Base-by-base conservation (phyloP, 371 early-diverging fungal genomes). In the Cladochytrium tenue region DNA sequence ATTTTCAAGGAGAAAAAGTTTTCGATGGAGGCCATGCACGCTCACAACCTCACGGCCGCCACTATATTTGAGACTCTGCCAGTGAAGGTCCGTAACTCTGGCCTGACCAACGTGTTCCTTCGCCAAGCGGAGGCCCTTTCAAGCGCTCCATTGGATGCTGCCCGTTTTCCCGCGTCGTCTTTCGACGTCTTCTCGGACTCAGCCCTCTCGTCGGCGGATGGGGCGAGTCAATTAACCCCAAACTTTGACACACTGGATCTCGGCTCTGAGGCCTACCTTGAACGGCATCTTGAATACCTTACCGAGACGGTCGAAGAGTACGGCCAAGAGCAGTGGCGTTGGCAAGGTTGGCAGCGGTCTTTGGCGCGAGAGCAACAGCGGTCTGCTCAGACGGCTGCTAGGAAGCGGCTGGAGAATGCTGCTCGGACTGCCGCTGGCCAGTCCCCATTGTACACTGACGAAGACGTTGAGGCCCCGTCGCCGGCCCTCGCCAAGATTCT, bases 341-440 rank as follows among this genome's bases (percentile, higher is more conserved):
- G 92, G 79, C 90, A 91, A 69, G 93, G 93, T 80, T 95, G 95
- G 95, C 90, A 93, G 79, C 89, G 94, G 71, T 88, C 88, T 60
- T 85, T 90, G 72, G 90, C 90, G 66, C 91, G 93, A 77, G 96
- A 96, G 76, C 90, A 93, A 79, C 74, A 83, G 70, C 88, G 84
- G 77, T 75, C 89, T 65, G 83, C 89, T 68, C 81, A 85, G 60
- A 35, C 27, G 4, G 43, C 61, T 32, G 70, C 77, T 62, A 78
- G 81, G 67, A 80, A 89, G 86, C 83, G 88, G 69, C 83, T 87
- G 66, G 93, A 95, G 68, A 95, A 95, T 73, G 88, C 83, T 25
- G 77, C 87, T 20, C 90, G 94, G 58, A 80, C 78, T 30, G 87
- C 91, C 31, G 74, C 82, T 34, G 95, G 95, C 25, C 85, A 88